Percentiles rank a stretch among this genome's conserved stretches.
Conservation (phyloP, 164 flowering plant genomes). For the Protea cynaroides region DNA sequence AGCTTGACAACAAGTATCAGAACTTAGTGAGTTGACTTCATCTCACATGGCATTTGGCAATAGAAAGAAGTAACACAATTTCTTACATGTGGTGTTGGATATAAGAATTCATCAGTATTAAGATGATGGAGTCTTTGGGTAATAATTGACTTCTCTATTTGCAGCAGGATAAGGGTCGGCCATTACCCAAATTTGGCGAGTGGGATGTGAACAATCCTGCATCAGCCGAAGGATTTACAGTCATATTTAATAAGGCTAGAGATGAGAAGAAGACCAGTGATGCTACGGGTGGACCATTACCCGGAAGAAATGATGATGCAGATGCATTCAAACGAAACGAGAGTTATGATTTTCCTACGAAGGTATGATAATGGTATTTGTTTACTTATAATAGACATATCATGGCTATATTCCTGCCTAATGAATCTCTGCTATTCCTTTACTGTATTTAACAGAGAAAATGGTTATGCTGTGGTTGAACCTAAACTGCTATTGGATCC, state of each 20-base stretch:
- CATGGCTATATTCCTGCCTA: too few relatives aligned
- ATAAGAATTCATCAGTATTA: too few relatives aligned
- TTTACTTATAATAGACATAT: background rate
- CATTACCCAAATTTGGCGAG: conserved; percentile 76
- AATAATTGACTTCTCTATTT: background rate
- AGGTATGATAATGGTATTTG: conserved; percentile 13
- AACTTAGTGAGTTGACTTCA: too few relatives aligned
- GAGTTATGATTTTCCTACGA: conserved; percentile 13
- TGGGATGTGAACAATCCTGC: conserved; percentile 84
- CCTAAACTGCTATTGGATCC: too few relatives aligned
- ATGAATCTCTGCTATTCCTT: too few relatives aligned
- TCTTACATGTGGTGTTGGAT: too few relatives aligned
- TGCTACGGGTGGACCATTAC: conserved; percentile 19
- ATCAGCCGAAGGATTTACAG: conserved; percentile 65
- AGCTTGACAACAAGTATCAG: too few relatives aligned
- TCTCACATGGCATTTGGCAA: too few relatives aligned
- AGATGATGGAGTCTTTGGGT: background rate
- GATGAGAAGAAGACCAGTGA: conserved; percentile 60
- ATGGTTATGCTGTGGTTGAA: conserved; percentile 48
- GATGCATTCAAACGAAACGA: conserved; percentile 15
- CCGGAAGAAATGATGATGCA: conserved; percentile 18
- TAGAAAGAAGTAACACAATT: too few relatives aligned
- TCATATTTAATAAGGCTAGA: conserved; percentile 73
- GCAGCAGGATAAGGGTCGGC: conserved; percentile 45
- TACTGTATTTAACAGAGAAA: conserved; percentile 26